phyloP scores from a whole-genome alignment of 179 eudicot genomes.

The Actinidia chinensis region DNA sequence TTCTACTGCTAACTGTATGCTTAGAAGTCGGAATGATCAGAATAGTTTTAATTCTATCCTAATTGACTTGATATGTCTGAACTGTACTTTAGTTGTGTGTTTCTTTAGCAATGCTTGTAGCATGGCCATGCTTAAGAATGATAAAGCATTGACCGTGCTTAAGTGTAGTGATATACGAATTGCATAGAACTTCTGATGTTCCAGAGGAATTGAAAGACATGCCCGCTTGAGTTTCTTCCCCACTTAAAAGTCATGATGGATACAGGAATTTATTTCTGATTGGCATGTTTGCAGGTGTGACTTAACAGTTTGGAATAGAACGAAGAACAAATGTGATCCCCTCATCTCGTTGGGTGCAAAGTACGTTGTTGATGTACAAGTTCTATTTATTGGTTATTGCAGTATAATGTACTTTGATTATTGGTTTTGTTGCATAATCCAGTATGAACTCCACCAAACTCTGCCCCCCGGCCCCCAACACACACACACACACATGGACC shows the following conservation, averaged over 20 bases:
- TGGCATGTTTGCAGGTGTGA: constrained; percentile 59
- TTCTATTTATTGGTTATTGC: not conserved
- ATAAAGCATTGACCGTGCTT: not conserved
- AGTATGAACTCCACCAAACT: not conserved
- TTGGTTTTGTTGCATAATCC: not conserved
- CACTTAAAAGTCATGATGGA: not conserved
- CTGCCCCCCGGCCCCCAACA: no score
- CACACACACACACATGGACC: not conserved
- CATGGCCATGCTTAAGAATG: not conserved
- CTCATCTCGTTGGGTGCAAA: constrained; percentile 86
- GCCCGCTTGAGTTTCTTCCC: not conserved
- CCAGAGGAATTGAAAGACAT: not conserved
- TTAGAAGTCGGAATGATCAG: not conserved
- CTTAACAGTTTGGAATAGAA: constrained; percentile 92
- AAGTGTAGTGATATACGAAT: not conserved
- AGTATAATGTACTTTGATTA: not conserved
- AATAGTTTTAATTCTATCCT: not conserved
- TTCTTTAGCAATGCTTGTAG: not conserved
- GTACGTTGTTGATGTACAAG: constrained; percentile 45
- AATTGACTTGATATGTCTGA: not conserved
- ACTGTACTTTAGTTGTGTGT: not conserved
- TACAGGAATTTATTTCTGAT: not conserved
- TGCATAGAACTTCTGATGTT: not conserved
- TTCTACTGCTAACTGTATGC: not conserved
- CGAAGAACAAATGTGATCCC: constrained; percentile 95